phyloP scores from a whole-genome alignment of 768 basidiomycete genomes.

The Rhizopogon sp. region DNA sequence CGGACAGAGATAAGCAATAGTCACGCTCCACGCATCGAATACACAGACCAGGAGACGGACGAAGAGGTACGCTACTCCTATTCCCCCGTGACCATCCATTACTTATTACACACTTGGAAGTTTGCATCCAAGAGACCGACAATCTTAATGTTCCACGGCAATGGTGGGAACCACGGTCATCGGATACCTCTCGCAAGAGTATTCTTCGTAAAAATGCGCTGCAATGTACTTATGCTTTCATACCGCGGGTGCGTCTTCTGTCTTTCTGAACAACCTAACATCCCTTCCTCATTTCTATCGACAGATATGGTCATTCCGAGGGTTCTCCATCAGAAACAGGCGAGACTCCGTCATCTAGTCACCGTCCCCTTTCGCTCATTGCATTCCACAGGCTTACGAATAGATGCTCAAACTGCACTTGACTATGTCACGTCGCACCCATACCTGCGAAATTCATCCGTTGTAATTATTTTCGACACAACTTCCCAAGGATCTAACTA shows the following conservation, averaged over 20 bases:
- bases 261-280: neutral
- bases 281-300: neutral
- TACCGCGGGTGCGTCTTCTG: constrained; percentile 74
- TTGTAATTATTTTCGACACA: constrained; percentile 41
- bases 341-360: constrained; percentile 17
- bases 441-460: constrained; percentile 54
- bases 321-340: constrained; percentile 85
- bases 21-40: constrained; percentile 31
- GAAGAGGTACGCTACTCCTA: constrained; percentile 47
- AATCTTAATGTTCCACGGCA: constrained; percentile 91
- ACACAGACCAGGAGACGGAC: constrained; percentile 37
- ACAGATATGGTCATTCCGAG: constrained; percentile 83
- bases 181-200: constrained; percentile 82
- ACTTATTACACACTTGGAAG: constrained; percentile 13
- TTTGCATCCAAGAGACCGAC: constrained; percentile 64
- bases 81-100: neutral
- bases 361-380: neutral
- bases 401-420: constrained; percentile 81
- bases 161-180: constrained; percentile 84
- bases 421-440: constrained; percentile 69
- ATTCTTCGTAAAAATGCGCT: constrained; percentile 78
- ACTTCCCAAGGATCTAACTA: neutral
- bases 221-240: constrained; percentile 92
- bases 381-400: constrained; percentile 54
- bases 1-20: constrained; percentile 39